A percentile compares a stretch with the other conserved stretches of the same genome.
Conservation (phyloP, 768 basidiomycete species). For the Porphyrellus cyaneotinctus region DNA sequence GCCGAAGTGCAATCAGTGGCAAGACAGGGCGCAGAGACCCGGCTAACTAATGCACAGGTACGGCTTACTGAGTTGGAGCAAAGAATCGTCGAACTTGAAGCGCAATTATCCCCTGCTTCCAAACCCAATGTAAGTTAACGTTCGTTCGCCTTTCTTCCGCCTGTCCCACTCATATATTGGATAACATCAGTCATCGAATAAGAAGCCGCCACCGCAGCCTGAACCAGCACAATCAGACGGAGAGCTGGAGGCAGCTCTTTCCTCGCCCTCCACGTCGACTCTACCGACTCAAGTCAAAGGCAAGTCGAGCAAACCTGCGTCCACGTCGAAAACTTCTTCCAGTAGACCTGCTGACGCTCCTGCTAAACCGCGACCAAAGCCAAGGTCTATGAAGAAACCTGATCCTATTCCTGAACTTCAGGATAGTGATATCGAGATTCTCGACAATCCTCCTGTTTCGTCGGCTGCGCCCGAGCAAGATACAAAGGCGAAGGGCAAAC, state of each 20-base stretch:
- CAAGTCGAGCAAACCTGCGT: conserved; percentile 10
- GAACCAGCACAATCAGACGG: conserved; percentile 17
- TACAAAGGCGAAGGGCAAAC: conserved; percentile 37
- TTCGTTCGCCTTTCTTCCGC: conserved; percentile 13
- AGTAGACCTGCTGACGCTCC: conserved; percentile 13
- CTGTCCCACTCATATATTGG: neutral
- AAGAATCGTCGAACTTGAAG: conserved; percentile 42
- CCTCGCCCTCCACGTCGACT: conserved; percentile 15
- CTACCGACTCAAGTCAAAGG: conserved; percentile 12
- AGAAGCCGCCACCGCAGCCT: conserved; percentile 7
- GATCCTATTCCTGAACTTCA: conserved; percentile 16
- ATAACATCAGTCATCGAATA: conserved; percentile 10
- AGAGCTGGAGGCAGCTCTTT: conserved; percentile 20
- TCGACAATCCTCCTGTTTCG: conserved; percentile 12
- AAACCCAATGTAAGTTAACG: conserved; percentile 21
- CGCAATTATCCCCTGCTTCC: conserved; percentile 38
- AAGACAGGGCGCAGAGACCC: conserved; percentile 32
- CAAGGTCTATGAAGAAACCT: conserved; percentile 13
- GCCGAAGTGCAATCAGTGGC: conserved; percentile 36
- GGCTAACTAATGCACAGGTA: conserved; percentile 32
- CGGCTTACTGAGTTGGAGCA: conserved; percentile 31
- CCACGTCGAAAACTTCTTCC: conserved; percentile 19
- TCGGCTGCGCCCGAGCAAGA: conserved; percentile 21
- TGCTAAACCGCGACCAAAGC: conserved; percentile 24
- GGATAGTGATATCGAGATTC: conserved; percentile 33